A percentile compares a stretch with the other conserved stretches of the same genome.
Conservation (phyloP, 352 stramenopile species). For the Globisporangium carolinianum region DNA sequence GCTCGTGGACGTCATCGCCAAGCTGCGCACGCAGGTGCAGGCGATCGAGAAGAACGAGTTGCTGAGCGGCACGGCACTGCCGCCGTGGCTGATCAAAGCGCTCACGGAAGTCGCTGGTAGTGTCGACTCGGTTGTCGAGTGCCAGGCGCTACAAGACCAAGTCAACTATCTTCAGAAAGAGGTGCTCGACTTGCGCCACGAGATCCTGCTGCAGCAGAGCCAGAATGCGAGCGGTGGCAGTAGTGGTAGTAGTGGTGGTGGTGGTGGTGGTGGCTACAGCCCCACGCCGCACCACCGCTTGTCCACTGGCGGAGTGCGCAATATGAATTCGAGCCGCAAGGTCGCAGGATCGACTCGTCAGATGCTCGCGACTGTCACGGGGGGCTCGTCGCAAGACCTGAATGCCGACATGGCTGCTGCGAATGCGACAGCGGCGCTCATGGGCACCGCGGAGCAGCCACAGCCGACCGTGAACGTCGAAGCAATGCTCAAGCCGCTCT, state of each 20-base stretch:
- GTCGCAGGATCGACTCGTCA: neutral
- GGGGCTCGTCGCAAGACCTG: slow-evolving; percentile 13
- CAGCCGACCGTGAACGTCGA: slow-evolving; percentile 1
- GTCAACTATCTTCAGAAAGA: slow-evolving; percentile 75
- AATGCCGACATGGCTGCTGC: slow-evolving; percentile 16
- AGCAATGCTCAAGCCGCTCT: slow-evolving; percentile 50
- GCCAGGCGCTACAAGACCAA: slow-evolving; percentile 66
- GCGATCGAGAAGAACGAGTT: slow-evolving; percentile 75
- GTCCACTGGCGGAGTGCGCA: slow-evolving; percentile 30
- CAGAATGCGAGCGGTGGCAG: slow-evolving; percentile 8
- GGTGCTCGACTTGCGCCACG: slow-evolving; percentile 65
- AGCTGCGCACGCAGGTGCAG: slow-evolving; percentile 54
- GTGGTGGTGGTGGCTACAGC: slow-evolving; percentile 19
- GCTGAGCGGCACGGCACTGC: slow-evolving; percentile 56
- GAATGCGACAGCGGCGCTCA: slow-evolving; percentile 15
- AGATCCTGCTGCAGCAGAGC: slow-evolving; percentile 66
- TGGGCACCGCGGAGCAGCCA: neutral
- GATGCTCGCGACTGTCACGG: slow-evolving; percentile 13
- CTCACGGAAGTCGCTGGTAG: slow-evolving; percentile 76
- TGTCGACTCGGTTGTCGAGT: slow-evolving; percentile 74
- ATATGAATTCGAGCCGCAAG: slow-evolving; percentile 5
- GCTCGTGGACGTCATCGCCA: slow-evolving; percentile 67
- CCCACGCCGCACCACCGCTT: slow-evolving; percentile 49
- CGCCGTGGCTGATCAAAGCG: slow-evolving; percentile 62
- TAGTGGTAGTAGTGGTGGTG: neutral